These are phyloP conservation scores for Colletotrichum lupini DNA, from an alignment of 2,329 filamentous ascomycete genomes.

Conservation along the genomic window DNA sequence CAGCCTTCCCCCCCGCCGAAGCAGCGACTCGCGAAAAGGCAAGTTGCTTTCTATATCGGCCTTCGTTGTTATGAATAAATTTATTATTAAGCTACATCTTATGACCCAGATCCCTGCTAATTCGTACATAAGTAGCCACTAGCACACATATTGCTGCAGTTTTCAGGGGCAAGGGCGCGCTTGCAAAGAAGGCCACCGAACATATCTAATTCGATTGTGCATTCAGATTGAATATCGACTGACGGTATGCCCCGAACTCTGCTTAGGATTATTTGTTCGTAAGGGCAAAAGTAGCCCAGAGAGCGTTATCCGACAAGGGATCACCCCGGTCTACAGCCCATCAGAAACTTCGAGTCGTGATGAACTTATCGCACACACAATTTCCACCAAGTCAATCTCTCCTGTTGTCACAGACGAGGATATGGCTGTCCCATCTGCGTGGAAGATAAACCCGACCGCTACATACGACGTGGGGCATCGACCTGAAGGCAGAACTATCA, in stretches of 20 bases:
- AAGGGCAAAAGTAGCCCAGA: slow-evolving; percentile 9
- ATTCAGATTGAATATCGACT: slow-evolving; percentile 45
- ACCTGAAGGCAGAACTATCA: slow-evolving; percentile 41
- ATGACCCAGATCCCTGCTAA: no score
- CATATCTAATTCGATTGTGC: background rate
- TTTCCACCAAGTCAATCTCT: slow-evolving; percentile 41
- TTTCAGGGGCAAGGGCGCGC: background rate
- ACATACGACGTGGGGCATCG: slow-evolving; percentile 39
- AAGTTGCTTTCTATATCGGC: background rate
- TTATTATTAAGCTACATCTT: no score
- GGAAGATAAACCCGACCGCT: slow-evolving; percentile 38
- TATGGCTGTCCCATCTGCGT: slow-evolving; percentile 41
- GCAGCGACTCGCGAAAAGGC: slow-evolving; percentile 45
- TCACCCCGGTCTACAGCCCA: slow-evolving; percentile 26
- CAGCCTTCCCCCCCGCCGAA: slow-evolving; percentile 43
- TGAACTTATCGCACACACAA: slow-evolving; percentile 41
- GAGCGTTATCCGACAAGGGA: background rate
- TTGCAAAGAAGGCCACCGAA: no score
- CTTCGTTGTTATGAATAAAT: background rate
- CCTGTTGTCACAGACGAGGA: slow-evolving; percentile 40
- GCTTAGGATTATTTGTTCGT: slow-evolving; percentile 40
- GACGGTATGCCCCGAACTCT: slow-evolving; percentile 42
- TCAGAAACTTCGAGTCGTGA: slow-evolving; percentile 21
- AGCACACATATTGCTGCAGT: no score
- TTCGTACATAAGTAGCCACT: no score